These are phyloP conservation scores for Zymoseptoria pseudotritici DNA, from an alignment of 2,329 filamentous ascomycete genomes.

Conservation along the genomic window DNA sequence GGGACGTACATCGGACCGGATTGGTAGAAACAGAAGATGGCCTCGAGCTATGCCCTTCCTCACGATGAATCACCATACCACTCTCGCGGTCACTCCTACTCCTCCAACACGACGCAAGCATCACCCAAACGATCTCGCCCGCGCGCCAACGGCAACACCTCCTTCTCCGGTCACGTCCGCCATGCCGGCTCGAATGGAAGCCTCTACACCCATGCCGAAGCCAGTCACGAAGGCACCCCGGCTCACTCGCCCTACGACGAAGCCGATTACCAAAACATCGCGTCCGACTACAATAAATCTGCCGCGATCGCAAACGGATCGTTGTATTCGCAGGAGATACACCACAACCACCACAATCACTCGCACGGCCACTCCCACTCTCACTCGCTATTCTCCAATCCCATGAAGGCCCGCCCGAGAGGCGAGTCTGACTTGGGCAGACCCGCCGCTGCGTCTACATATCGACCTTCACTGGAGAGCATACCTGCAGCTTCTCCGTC, in stretches of 20 bases:
- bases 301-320: slow-evolving; percentile 19
- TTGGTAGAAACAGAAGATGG: slow-evolving; percentile 27
- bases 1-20: too few relatives aligned
- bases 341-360: slow-evolving; percentile 6
- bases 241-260: slow-evolving; percentile 16
- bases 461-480: slow-evolving; percentile 14
- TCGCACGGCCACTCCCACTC: slow-evolving; percentile 24
- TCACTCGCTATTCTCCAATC: slow-evolving; percentile 3
- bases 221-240: slow-evolving; percentile 24
- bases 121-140: neutral
- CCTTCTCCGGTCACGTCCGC: slow-evolving; percentile 6
- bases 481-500: slow-evolving; percentile 15
- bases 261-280: slow-evolving; percentile 6
- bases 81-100: slow-evolving; percentile 23
- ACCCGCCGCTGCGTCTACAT: slow-evolving; percentile 20
- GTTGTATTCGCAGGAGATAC: slow-evolving; percentile 24
- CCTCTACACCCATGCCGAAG: slow-evolving; percentile 24
- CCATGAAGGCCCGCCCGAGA: slow-evolving; percentile 33
- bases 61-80: slow-evolving; percentile 8
- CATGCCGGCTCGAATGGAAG: slow-evolving; percentile 18
- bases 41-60: slow-evolving; percentile 41
- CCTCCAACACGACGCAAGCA: slow-evolving; percentile 3
- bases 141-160: slow-evolving; percentile 2
- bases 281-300: slow-evolving; percentile 16
- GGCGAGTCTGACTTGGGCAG: slow-evolving; percentile 41